Evolutionary conservation across 345 rosid genomes (phyloP).

Genomic region (Populus euphratica): DNA sequence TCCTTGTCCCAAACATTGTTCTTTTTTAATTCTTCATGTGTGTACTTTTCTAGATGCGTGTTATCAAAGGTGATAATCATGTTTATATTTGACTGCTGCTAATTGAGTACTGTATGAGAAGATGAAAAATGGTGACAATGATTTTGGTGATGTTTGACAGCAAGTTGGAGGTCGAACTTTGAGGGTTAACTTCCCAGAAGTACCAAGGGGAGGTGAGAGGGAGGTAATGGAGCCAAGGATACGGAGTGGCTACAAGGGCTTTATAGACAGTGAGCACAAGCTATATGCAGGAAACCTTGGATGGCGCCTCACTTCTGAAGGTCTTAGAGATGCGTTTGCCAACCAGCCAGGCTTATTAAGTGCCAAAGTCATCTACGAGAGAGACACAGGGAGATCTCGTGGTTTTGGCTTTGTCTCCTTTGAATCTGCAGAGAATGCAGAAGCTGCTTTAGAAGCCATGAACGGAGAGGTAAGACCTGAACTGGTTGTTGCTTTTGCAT

Average conservation of each 20-base stretch:
- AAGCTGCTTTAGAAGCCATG: constrained; percentile 59
- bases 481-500: neutral
- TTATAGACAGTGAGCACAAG: constrained; percentile 75
- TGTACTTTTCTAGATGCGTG: neutral
- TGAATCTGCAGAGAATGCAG: constrained; percentile 56
- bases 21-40: neutral
- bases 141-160: constrained; percentile 34
- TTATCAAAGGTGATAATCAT: neutral
- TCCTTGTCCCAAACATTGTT: neutral
- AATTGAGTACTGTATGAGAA: neutral
- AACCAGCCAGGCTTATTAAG: constrained; percentile 69
- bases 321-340: constrained; percentile 67
- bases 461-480: constrained; percentile 68
- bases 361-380: constrained; percentile 77
- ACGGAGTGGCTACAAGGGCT: constrained; percentile 46
- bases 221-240: constrained; percentile 63
- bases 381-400: constrained; percentile 68
- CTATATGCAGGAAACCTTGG: constrained; percentile 89
- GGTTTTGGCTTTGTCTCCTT: constrained; percentile 87
- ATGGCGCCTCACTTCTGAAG: constrained; percentile 72
- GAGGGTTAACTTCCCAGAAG: constrained; percentile 92
- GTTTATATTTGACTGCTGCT: neutral
- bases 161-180: constrained; percentile 80
- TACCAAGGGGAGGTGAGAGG: constrained; percentile 89
- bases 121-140: neutral